Evolutionary conservation across 352 stramenopile species (phyloP), one percentile per base, ranked within the genome.

Genomic region (Phytopythium ostracodes): DNA sequence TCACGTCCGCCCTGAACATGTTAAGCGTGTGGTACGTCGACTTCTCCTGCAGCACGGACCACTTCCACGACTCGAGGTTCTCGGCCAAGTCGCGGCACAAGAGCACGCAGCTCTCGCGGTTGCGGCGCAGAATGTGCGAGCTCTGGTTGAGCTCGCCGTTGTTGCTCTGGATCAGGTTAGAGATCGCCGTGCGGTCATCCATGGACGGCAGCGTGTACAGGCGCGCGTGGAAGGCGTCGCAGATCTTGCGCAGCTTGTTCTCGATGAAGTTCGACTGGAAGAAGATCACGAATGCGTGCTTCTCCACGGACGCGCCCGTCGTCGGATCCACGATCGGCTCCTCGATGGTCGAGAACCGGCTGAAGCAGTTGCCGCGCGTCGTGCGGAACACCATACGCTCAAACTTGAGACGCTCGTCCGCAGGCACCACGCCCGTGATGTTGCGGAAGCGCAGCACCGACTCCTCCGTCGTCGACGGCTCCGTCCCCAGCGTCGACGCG

Each of bases 351-450:
- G 92, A 96, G 78, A 99, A 99, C 25, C 96, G 90, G 38, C 98
- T 89, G 64, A 99, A 98, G 79, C 96, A 99, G 79, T 99, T 99
- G 61, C 97, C 97, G n/a, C 97, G 88, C 22, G 97, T 99, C 31
- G 93, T 96, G 42, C 97, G 96, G 80, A 99, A 99, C 59, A 99
- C 88, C 97, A 99, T 99, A 43, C 97, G 79, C 72, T 99, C 96
- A 70, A 99, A 99, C 64, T 98, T 96, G 53, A 92, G 70, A 24
- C 92, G 88, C 66, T 99, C 95, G 66, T 98, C 93, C 5, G 88
- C 91, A 0, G 89, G 82, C 20, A 99, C 87, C 1, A 99, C 94
- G 11, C 96, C 97, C 52, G 92, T 98, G 55, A 98, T 93, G 70
- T 91, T 96, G 20, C 87, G 92, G 75, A 98, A 98, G 12, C 92